Evolutionary conservation across 305 asterid genomes (phyloP), one percentile per base, ranked within the genome.

Genomic region (Euphrasia arctica): DNA sequence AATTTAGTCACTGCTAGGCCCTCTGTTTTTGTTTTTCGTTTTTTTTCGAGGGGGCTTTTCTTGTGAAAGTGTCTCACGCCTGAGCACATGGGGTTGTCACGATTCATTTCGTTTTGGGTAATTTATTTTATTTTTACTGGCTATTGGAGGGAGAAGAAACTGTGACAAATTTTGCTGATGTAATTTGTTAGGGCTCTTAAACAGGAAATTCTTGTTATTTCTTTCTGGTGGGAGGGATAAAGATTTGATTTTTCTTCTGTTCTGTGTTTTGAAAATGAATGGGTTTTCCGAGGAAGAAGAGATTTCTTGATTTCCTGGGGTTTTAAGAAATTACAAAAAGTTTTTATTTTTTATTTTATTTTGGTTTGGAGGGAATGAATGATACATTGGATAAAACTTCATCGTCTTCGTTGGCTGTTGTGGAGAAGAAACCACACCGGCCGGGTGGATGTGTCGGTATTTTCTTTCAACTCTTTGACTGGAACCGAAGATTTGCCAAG

Each of bases 401-500:
- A 48, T 78, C 86, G 11, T 80, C 81, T 60, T 75, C 82, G 62
- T 74, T 83, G 62, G 87, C 93, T 57, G 66, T 88, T 60, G 91
- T 85, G 45, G 99, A 93, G 87, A 88, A 83, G 85, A 90, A 77
- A 70, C 59, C 93, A 68, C 89, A 86, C 50, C 80, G 79, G 66
- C 78, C 87, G 18, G 95, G 95, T 31, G 97, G 97, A 4, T 90
- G 96, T 78, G 95, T 79, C 14, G 96, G 98, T 60, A 81, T 90
- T 77, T 88, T 94, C 80, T 88, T 83, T 72, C 95, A 86, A 69
- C 84, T 94, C 6, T 83, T 93, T 75, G 97, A 90, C 70, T 90
- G 99, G 99, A 93, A 90, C 79, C 81, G 92, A n/a, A 88, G 79
- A 72, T 82, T 94, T 15, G 88, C 96, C 0, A 93, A 83, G 77